Base-by-base conservation (phyloP, 106 monocot genomes). In the Dioscorea zingiberensis region DNA sequence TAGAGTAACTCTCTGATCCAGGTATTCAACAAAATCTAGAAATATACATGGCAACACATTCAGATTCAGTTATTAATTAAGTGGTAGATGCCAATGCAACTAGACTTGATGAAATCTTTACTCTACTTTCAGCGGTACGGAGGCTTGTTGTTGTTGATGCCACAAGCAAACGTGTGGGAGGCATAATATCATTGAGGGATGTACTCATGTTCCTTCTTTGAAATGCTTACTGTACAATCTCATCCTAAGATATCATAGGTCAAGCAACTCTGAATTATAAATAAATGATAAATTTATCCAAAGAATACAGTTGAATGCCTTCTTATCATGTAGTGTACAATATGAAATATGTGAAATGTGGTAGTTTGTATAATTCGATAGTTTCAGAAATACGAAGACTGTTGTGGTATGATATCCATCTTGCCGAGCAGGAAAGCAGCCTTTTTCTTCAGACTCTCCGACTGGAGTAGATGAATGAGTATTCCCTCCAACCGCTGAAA, bases 181-280 rank as follows among this genome's bases (percentile, higher is more conserved):
- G 78, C 47, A 29, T 78, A 55, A 72, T 78, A 18, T 72, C 78
- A 62, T 72, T 78, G 67, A 71, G 78, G 27, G 72, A 78, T 32
- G 24, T 72, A 22, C 60, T 67, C n/a, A 47, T 28, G 47, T 62
- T 67, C 48, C 47, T 78, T 2, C 19, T 51, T 18, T 51, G 38
- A 38, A 38, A 38, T 2, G 4, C 9, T 38, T 10, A 38, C 51
- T 15, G 14, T 51, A 5, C 15, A 49, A 8, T 18, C 12, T 19
- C 51, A 19, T 51, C 7, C 13, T 51, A 7, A 51, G 15, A 18
- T 51, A 51, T 51, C 13, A 51, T 51, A 18, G 13, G 56, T 22
- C 23, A 21, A 22, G 56, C 3, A 23, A 56, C 56, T 21, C 22
- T 56, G 56, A 56, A 56, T 56, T 9, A 24, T 21, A 12, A 23